phyloP scores from a whole-genome alignment of 169 alveolate genomes.

The Plasmodium vinckei region DNA sequence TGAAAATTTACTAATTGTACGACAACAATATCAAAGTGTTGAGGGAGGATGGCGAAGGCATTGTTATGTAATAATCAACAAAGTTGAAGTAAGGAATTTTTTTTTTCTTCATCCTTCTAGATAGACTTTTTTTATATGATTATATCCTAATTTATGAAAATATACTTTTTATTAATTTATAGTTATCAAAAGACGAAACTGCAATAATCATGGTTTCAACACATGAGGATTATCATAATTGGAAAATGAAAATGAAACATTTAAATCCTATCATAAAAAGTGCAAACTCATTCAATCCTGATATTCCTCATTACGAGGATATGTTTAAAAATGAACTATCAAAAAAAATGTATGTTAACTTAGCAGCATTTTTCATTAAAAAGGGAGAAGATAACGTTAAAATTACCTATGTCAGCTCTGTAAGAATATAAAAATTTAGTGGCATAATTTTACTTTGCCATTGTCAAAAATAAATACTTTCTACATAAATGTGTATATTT shows the following conservation, averaged over 20 bases:
- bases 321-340: not conserved
- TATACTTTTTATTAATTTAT: slow-evolving; percentile 1
- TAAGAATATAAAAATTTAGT: slow-evolving; percentile 7
- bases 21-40: slow-evolving; percentile 51
- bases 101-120: slow-evolving; percentile 6
- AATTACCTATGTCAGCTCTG: slow-evolving; percentile 43
- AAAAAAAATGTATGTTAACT: slow-evolving; percentile 51
- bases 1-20: slow-evolving; percentile 29
- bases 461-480: too few relatives aligned
- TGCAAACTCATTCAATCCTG: too few relatives aligned
- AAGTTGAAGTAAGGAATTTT: slow-evolving; percentile 18
- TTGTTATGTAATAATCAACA: slow-evolving; percentile 39
- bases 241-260: too few relatives aligned
- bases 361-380: slow-evolving; percentile 32
- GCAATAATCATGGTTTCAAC: slow-evolving; percentile 26
- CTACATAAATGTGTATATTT: too few relatives aligned
- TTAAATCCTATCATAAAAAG: too few relatives aligned
- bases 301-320: too few relatives aligned
- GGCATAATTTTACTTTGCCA: not conserved
- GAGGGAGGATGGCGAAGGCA: slow-evolving; percentile 41
- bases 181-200: slow-evolving; percentile 21
- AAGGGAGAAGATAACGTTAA: slow-evolving; percentile 12
- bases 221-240: not conserved
- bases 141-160: not conserved
- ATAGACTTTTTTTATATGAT: not conserved